Conservation (phyloP, 163 green algal genomes). For the Smithsoniella earleae region DNA sequence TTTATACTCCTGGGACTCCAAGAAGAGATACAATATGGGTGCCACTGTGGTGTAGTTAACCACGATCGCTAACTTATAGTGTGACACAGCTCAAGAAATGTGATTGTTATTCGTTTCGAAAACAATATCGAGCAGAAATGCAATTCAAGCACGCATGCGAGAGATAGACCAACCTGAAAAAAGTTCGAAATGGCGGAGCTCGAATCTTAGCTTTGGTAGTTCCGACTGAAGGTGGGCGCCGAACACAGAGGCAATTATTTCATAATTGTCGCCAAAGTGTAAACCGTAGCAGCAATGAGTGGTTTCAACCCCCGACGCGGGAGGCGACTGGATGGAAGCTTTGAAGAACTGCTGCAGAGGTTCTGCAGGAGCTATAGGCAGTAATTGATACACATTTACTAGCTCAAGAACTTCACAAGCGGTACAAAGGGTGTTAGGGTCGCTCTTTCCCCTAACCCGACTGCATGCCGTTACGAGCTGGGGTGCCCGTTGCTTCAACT, state of each 20-base stretch:
- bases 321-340: no score
- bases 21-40: no score
- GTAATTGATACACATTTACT: neutral
- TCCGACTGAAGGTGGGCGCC: neutral
- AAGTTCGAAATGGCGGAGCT: neutral
- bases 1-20: no score
- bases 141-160: no score
- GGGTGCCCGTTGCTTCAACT: neutral
- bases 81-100: no score
- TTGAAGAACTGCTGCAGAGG: neutral
- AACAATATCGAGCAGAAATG: no score
- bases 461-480: neutral
- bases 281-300: neutral
- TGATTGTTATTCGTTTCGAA: no score
- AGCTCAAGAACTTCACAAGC: neutral
- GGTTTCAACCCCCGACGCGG: no score
- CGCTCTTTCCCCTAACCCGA: neutral
- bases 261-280: neutral
- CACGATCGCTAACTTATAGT: no score
- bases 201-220: neutral
- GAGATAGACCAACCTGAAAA: no score
- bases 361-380: neutral
- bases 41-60: no score
- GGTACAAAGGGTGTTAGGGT: neutral
- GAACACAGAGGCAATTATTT: neutral